Evolutionary conservation across 2,329 filamentous ascomycete species (phyloP), one percentile per base, ranked within the genome.

Genomic region (Penicillium griseofulvum): DNA sequence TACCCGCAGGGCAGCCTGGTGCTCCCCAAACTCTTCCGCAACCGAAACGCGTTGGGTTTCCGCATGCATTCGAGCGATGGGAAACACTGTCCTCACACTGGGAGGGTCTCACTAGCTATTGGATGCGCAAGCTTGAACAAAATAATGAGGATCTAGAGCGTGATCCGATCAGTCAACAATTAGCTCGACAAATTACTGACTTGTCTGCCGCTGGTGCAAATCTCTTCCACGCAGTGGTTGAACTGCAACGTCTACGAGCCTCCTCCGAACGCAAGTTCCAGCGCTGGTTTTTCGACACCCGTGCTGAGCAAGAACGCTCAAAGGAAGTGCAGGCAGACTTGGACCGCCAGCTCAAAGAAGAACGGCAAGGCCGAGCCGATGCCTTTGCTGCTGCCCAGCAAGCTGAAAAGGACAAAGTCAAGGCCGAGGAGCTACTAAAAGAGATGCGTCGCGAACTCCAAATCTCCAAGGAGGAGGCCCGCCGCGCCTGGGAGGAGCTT

Each of bases 211-310:
- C 94, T 0, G 94, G 94, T 12, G 94, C 94, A 5, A 99, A 99
- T 65, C 81, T 99, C 0, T 99, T 99, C 73, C 94, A 99, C 71
- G 94, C 94, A 10, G 92, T 99, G 0, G 94, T 99, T 4, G 94
- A 99, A 74, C 79, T 99, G 43, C 94, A 99, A 72, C 87, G 94
- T 29, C 81, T 99, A 26, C 88, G 94, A 41, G 94, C 94, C 36
- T 96, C 91, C 53, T 97, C 93, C 0, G 94, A 99, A 74, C 87
- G 94, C 61, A 97, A 97, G 71, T 99, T 99, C 66, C 94, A 99
- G 75, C 85, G 94, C 48, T 99, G 94, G 94, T 97, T 97, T 76
- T 96, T 96, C 65, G 94, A 99, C 71, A 96, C 92, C 8, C 83
- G 92, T 49, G 83, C 87, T 31, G 92, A 97, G 63, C 85, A 96